Evolutionary conservation across 1,284 basidiomycete species (phyloP), one percentile per base, ranked within the genome.

Genomic region (Ustilago tritici): DNA sequence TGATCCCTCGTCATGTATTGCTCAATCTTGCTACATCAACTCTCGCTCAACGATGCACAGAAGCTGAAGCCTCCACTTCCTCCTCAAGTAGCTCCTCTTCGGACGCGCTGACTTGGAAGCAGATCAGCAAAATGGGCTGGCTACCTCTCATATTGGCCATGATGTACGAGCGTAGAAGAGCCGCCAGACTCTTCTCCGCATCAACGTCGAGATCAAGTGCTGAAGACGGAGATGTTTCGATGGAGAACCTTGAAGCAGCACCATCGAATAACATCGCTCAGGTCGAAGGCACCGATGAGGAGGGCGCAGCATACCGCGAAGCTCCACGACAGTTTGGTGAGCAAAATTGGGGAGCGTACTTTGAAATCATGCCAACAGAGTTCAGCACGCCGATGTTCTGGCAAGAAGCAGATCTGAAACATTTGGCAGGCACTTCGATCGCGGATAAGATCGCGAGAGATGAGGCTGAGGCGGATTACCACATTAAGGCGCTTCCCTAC

Each of bases 341-440:
- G 38, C 76, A 73, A 50, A 70, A 66, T 0, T 86, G 84, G 84
- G 80, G 72, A 4, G 62, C 78, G 1, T 82, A 82, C 68, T 74
- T 82, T 65, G 77, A 81, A 38, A 85, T 87, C 40, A 89, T 98
- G 80, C 95, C 96, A 0, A 61, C 50, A 2, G 72, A 79, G 10
- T 99, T 99, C 84, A 77, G 67, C 35, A 96, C 95, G 0, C 94
- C 95, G 1, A 98, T 99, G 94, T 97, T 98, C 86, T 99, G 96
- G 97, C 87, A 84, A 35, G 88, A 90, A 1, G 88, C 89, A 2
- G 93, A 98, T 63, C 87, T 96, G 4, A 85, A 88, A n/a, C 91
- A 93, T 81, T 89, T 99, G 8, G 86, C 88, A 70, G 97, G 95
- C 0, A 97, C 95, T 43, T 90, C 92, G 38, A 91, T 99, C 86